Conservation (phyloP, 208 protist species). For the Leishmania major region DNA sequence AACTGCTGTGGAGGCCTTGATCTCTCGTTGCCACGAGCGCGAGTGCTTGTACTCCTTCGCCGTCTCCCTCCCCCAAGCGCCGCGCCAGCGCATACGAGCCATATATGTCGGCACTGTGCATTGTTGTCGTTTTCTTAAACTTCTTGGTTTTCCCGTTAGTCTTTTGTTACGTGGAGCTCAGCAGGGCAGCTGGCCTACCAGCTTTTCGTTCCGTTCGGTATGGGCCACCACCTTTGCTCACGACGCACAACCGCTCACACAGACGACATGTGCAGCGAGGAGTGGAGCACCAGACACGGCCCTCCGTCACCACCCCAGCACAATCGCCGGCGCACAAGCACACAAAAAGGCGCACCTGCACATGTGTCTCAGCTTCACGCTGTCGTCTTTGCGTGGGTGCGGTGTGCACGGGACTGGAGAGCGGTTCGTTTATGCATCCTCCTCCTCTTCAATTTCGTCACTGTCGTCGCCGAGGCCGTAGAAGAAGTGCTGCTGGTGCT, state of each 20-base stretch:
- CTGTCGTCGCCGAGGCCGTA: constrained; percentile 57
- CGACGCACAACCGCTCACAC: neutral
- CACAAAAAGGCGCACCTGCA: neutral
- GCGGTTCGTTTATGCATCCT: neutral
- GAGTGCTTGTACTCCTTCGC: neutral
- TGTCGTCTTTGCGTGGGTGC: neutral
- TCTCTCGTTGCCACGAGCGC: neutral
- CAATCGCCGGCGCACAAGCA: neutral
- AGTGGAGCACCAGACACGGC: neutral
- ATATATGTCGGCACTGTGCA: neutral
- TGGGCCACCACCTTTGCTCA: neutral
- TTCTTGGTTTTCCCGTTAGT: neutral
- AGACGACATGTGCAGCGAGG: neutral
- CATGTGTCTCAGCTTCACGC: neutral
- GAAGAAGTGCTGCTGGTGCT: constrained; percentile 78
- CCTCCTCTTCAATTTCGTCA: constrained; percentile 46
- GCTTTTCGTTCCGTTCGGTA: neutral
- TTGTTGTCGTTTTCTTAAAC: neutral
- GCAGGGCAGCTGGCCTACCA: neutral
- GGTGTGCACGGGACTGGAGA: neutral
- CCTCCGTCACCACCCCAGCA: neutral
- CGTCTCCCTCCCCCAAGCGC: neutral
- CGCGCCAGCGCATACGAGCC: too few species aligned
- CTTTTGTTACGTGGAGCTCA: neutral
- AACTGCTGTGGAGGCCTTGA: neutral